These are phyloP conservation scores for Akanthomyces muscarius DNA, from an alignment of 2,329 filamentous ascomycete species.

Conservation along the genomic window DNA sequence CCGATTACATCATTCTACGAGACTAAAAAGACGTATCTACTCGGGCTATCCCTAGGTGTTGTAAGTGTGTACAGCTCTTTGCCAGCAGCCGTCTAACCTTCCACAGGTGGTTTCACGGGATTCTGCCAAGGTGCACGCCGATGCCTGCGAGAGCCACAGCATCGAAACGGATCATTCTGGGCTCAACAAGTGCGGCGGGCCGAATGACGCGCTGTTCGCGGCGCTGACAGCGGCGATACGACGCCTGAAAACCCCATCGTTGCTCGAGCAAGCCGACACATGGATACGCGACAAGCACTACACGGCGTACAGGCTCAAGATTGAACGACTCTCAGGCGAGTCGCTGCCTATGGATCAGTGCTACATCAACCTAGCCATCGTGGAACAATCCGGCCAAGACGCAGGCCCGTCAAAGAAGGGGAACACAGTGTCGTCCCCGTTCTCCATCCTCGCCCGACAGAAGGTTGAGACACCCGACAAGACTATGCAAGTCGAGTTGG, in stretches of 20 bases:
- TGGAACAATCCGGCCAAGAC: conserved; percentile 24
- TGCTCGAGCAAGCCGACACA: conserved; percentile 20
- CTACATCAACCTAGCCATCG: conserved; percentile 38
- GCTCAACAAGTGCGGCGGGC: conserved; percentile 20
- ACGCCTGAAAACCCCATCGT: not conserved
- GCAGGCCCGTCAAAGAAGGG: conserved; percentile 6
- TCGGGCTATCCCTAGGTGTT: conserved; percentile 18
- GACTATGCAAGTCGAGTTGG: not conserved
- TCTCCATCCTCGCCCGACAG: not conserved
- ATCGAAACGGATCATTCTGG: conserved; percentile 22
- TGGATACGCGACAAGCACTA: conserved; percentile 25
- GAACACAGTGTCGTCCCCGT: not conserved
- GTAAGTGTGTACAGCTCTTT: conserved; percentile 13
- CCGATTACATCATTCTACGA: conserved; percentile 21
- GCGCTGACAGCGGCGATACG: not conserved
- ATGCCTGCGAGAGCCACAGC: not conserved
- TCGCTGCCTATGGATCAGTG: conserved; percentile 32
- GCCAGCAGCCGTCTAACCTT: not conserved
- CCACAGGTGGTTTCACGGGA: too few relatives aligned
- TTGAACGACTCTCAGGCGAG: conserved; percentile 34
- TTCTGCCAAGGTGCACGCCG: conserved; percentile 7
- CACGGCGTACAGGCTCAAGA: conserved; percentile 24
- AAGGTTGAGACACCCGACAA: not conserved
- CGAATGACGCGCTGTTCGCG: conserved; percentile 16
- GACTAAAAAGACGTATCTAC: conserved; percentile 20